phyloP scores from a whole-genome alignment of 2,329 filamentous ascomycete genomes.

The Monosporascus sp. region DNA sequence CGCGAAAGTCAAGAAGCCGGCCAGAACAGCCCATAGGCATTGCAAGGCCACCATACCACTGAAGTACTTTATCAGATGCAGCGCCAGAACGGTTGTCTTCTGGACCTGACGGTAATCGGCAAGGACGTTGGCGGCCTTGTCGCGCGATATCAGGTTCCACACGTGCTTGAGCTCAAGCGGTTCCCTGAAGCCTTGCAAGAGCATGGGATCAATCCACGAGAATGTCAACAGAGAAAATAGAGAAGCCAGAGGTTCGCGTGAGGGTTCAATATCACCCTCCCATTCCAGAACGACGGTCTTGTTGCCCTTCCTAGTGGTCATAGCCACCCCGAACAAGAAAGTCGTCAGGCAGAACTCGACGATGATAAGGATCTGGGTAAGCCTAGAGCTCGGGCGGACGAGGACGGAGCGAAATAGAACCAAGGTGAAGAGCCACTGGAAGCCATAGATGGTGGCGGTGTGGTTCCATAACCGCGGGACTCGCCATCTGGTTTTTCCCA shows the following conservation, averaged over 20 bases:
- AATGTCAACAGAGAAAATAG: slow-evolving; percentile 85
- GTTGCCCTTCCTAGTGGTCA: slow-evolving; percentile 87
- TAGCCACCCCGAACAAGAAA: slow-evolving; percentile 68
- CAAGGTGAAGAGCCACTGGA: slow-evolving; percentile 74
- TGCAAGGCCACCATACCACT: slow-evolving; percentile 70
- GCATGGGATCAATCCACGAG: slow-evolving; percentile 82
- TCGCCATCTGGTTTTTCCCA: slow-evolving; percentile 59
- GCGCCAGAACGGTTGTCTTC: slow-evolving; percentile 72
- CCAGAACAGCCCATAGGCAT: slow-evolving; percentile 72
- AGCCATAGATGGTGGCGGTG: slow-evolving; percentile 76
- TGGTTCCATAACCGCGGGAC: slow-evolving; percentile 85
- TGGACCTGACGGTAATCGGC: slow-evolving; percentile 79
- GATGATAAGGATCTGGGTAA: slow-evolving; percentile 61
- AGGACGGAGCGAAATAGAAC: slow-evolving; percentile 80
- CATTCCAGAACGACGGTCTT: slow-evolving; percentile 83
- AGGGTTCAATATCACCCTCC: slow-evolving; percentile 83
- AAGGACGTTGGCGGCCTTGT: slow-evolving; percentile 80
- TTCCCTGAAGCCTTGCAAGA: slow-evolving; percentile 83
- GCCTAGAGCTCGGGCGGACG: slow-evolving; percentile 65
- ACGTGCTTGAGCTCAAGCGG: slow-evolving; percentile 79
- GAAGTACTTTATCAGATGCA: slow-evolving; percentile 83
- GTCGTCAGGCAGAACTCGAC: slow-evolving; percentile 71
- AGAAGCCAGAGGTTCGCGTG: slow-evolving; percentile 81
- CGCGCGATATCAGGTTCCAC: slow-evolving; percentile 84
- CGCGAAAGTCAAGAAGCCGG: slow-evolving; percentile 80